Evolutionary conservation across 148 eudicot species (phyloP).

Genomic region (Rhododendron ferrugineum): DNA sequence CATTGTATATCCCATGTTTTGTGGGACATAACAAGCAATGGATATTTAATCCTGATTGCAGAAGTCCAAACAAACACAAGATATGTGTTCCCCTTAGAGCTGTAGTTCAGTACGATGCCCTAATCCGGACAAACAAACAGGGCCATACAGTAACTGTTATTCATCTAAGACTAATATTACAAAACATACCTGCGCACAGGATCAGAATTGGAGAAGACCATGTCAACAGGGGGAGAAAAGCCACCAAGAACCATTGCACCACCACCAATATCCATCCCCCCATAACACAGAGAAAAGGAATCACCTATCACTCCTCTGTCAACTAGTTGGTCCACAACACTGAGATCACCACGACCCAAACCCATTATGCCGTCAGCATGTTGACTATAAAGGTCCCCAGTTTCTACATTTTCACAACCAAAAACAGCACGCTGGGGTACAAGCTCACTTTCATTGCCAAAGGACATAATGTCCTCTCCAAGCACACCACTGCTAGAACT

Average conservation of each 20-base stretch:
- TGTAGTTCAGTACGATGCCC: background rate
- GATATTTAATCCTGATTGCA: background rate
- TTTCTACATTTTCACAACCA: conserved; percentile 93
- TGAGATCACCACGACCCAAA: conserved; percentile 82
- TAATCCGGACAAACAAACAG: background rate
- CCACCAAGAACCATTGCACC: conserved; percentile 99
- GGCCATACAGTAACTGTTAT: conserved; percentile 6
- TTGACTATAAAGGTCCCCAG: conserved; percentile 87
- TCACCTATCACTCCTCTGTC: conserved; percentile 67
- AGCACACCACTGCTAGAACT: conserved; percentile 96
- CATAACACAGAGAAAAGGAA: conserved; percentile 93
- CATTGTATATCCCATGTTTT: background rate
- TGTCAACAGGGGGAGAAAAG: conserved; percentile 60
- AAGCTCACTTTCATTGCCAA: conserved; percentile 86
- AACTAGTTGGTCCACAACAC: conserved; percentile 95
- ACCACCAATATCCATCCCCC: conserved; percentile 93
- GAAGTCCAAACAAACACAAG: background rate
- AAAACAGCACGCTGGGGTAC: conserved; percentile 78
- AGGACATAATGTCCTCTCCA: conserved; percentile 81
- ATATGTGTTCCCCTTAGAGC: background rate
- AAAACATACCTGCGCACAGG: conserved; percentile 80
- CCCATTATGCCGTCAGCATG: conserved; percentile 99
- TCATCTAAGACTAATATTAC: conserved; percentile 18
- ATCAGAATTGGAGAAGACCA: conserved; percentile 76
- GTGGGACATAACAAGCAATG: background rate